Base-by-base conservation (phyloP, 2,329 filamentous ascomycete genomes). In the Hymenoscyphus fructigenus region DNA sequence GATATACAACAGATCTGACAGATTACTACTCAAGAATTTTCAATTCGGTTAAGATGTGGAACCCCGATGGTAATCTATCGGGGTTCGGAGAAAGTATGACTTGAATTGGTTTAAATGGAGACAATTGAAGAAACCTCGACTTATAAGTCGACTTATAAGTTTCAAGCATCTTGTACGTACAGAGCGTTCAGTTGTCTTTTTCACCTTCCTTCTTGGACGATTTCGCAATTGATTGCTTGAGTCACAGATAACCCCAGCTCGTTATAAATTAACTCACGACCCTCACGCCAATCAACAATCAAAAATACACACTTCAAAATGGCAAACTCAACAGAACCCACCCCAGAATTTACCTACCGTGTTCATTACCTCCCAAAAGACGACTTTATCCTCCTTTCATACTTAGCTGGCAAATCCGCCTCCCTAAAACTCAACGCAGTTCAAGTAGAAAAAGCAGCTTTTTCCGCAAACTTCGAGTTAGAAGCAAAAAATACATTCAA, bases 351-450 rank as follows among this genome's bases (percentile, higher is more conserved):
- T 57, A 64, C 62, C 23, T 72, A 71, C 53, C 66, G 64, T 50
- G 67, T 70, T 23, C 68, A 71, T 41, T 66, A 62, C 32, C 15
- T 71, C n/a, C 67, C 68, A 17, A 66, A 66, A 14, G 53, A 64
- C 32, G 62, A 70, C 36, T 59, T 64, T 5, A 55, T 20, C 3
- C 63, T 72, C n/a, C 66, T 70, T 26, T 61, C 67, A 15, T 72
- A 69, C 57, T 62, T 70, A n/a, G 66, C 70, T 10, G 71, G 70
- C 1, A 72, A 72, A 67, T 72, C 68, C 60, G 60, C 68, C n/a
- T 57, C 69, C 15, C 66, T 76, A 1, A 73, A 74, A 14, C 73
- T 77, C 5, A 69, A 71, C 36, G 76, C 74, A 7, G 65, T 78
- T 23, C 64, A 68, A 32, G 59, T 69, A 26, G 69, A 75, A 26